A percentile compares a stretch with the other conserved stretches of the same genome.
Evolutionary conservation across 1,139 yeast species (phyloP).

Genomic region (Citeromyces hawaiiensis): DNA sequence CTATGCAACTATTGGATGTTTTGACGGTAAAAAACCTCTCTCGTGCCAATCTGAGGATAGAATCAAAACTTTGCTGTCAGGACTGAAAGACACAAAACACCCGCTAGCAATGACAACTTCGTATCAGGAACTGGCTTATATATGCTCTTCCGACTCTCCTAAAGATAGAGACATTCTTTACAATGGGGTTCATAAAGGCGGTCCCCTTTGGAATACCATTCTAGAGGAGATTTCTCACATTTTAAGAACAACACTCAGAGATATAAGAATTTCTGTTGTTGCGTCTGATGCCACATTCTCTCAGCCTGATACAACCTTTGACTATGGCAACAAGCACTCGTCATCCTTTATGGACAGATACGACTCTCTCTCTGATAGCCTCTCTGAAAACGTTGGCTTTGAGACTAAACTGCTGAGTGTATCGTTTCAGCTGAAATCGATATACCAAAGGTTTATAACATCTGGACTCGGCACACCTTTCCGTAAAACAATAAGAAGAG

Average conservation of each 20-base stretch:
- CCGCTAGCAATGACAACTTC: slow-evolving; percentile 56
- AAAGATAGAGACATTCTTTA: slow-evolving; percentile 42
- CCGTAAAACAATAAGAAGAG: slow-evolving; percentile 33
- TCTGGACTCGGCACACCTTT: slow-evolving; percentile 31
- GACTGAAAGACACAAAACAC: slow-evolving; percentile 40
- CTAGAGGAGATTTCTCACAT: slow-evolving; percentile 38
- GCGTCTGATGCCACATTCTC: neutral
- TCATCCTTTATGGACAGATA: neutral
- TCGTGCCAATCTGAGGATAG: slow-evolving; percentile 62
- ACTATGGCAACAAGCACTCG: too few species aligned
- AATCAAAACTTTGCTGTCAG: slow-evolving; percentile 59
- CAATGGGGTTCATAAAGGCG: slow-evolving; percentile 30
- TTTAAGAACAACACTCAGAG: slow-evolving; percentile 11
- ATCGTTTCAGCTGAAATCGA: slow-evolving; percentile 3
- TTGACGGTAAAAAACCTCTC: slow-evolving; percentile 59
- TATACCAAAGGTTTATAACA: slow-evolving; percentile 11
- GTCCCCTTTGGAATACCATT: slow-evolving; percentile 41
- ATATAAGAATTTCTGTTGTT: neutral
- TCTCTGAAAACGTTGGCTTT: neutral
- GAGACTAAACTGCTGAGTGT: slow-evolving; percentile 1
- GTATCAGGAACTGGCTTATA: slow-evolving; percentile 59
- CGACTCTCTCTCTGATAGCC: slow-evolving; percentile 3
- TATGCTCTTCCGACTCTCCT: slow-evolving; percentile 34
- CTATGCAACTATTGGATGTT: slow-evolving; percentile 73
- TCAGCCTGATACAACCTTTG: neutral